phyloP scores from a whole-genome alignment of 1,139 yeast genomes.

The Blastobotrys illinoisensis region DNA sequence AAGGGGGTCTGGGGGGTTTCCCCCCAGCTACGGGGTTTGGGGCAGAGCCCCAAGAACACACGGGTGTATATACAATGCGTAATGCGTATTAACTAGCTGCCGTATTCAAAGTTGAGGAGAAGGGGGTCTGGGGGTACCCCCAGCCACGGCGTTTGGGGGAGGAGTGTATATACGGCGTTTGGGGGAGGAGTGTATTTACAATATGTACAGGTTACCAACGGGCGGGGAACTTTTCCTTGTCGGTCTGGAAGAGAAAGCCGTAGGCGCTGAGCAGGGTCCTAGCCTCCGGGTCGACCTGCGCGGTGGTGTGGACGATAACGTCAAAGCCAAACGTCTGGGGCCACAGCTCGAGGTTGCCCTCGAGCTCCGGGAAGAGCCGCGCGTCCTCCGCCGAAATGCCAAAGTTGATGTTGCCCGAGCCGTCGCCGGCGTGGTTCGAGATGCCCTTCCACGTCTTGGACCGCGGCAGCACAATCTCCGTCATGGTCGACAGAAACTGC shows the following conservation, averaged over 20 bases:
- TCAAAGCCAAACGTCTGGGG: slow-evolving; percentile 84
- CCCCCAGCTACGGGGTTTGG: no score
- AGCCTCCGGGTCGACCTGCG: slow-evolving; percentile 91
- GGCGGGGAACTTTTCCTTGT: slow-evolving; percentile 38
- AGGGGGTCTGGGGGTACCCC: no score
- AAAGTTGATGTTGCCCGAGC: slow-evolving; percentile 77
- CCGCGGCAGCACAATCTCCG: slow-evolving; percentile 91
- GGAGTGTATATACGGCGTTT: no score
- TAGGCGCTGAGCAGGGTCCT: slow-evolving; percentile 74
- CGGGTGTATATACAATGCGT: not conserved
- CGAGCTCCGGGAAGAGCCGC: slow-evolving; percentile 87
- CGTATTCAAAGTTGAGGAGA: no score
- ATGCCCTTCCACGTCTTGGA: slow-evolving; percentile 84
- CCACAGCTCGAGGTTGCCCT: slow-evolving; percentile 85
- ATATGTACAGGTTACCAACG: slow-evolving; percentile 22
- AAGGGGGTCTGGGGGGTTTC: no score
- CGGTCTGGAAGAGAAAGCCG: slow-evolving; percentile 65
- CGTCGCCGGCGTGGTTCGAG: slow-evolving; percentile 72
- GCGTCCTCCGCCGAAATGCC: slow-evolving; percentile 78
- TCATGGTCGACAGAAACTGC: slow-evolving; percentile 78
- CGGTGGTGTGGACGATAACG: slow-evolving; percentile 78
- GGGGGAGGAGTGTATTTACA: not conserved
- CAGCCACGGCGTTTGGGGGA: no score
- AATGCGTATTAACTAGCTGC: no score
- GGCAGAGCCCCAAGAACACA: no score